These are phyloP conservation scores for Chlorella sp. DNA, from an alignment of 139 green algal species.

Conservation along the genomic window DNA sequence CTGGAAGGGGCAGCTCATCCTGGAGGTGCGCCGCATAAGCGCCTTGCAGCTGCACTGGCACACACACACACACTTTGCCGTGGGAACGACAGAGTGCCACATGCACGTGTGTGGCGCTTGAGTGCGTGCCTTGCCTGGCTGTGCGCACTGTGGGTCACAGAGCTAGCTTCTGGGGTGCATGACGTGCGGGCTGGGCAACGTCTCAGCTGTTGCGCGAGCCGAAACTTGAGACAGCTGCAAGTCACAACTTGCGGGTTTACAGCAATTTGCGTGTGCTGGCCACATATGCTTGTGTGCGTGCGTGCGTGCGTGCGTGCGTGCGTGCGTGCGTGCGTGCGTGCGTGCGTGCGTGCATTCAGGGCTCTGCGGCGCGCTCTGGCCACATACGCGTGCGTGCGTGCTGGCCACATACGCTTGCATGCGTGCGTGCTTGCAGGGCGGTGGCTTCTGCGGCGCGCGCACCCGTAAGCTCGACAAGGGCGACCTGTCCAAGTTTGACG, in stretches of 20 bases:
- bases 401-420: background rate
- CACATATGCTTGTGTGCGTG: background rate
- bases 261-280: background rate
- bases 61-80: background rate
- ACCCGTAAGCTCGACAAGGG: conserved; percentile 28
- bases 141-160: background rate
- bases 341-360: background rate
- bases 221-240: too few species aligned
- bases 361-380: background rate
- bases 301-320: background rate
- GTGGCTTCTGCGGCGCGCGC: conserved; percentile 81
- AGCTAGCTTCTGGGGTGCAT: too few species aligned
- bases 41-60: background rate
- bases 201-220: too few species aligned
- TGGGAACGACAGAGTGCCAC: background rate
- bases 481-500: conserved; percentile 38
- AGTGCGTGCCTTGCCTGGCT: too few species aligned
- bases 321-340: background rate
- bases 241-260: background rate
- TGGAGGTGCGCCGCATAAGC: conserved; percentile 30
- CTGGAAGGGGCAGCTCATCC: conserved; percentile 68
- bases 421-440: conserved; percentile 44
- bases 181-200: background rate
- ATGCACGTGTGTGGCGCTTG: too few species aligned
- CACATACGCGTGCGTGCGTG: background rate